Base-by-base conservation (phyloP, 768 basidiomycete species). In the Rossbeevera mucosa region DNA sequence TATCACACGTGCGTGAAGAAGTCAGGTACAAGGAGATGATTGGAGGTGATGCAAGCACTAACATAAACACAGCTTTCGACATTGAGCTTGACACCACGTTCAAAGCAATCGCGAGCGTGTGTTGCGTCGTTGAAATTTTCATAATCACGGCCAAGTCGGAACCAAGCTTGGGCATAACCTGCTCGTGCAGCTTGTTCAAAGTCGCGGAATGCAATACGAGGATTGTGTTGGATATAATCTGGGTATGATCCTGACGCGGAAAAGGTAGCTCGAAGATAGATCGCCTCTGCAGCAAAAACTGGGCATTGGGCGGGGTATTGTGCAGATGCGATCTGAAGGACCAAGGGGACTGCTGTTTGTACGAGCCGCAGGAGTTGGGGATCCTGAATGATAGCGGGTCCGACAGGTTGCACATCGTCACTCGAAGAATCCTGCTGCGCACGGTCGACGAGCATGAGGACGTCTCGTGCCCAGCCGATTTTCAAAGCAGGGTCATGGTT, bases 61-160 rank as follows among this genome's bases (percentile, higher is more conserved):
- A 88, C 91, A 65, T 95, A 94, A 51, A 85, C 74, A 67, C 88
- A 93, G 45, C 84, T 83, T 57, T 86, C 88, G 41, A 92, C 89
- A 29, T 80, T 81, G 22, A 78, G 72, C 59, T 83, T 82, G 43
- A 83, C 79, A 2, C 94, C 94, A 7, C 88, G 80, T 58, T 91
- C 87, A 62, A 93, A 96, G 65, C 92, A 94, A 24, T 91, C 90
- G 55, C 74, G 82, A 1, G 94, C 94, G 40, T 86, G 81, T 0
- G 68, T 58, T 1, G 78, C 47, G 65, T 98, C 92, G 21, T 83
- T 84, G 55, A 89, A 92, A 42, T 81, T 83, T 71, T 97, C 94
- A 63, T 97, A 96, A 55, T 95, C 94, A 16, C 92, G 74, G 0
- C 91, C 95, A 0, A 97, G 78, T 22, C 86, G 79, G 72, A 94